These are phyloP conservation scores for Dryas octopetala DNA, from an alignment of 306 rosid species.

Conservation along the genomic window DNA sequence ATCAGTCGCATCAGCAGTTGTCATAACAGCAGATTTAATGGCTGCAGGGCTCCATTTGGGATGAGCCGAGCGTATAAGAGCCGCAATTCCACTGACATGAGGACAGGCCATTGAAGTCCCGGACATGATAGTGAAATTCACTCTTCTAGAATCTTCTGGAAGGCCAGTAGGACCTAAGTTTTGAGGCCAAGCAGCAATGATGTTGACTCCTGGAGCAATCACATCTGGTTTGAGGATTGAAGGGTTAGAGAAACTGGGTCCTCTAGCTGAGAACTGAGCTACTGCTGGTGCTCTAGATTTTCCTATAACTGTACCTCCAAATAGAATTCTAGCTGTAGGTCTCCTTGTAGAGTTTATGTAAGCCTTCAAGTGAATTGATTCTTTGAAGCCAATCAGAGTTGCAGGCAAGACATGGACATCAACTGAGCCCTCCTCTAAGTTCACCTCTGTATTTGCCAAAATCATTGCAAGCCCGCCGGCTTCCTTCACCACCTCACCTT, in stretches of 20 bases:
- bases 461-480: constrained; percentile 93
- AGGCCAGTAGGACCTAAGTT: constrained; percentile 84
- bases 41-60: constrained; percentile 84
- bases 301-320: constrained; percentile 76
- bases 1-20: constrained; percentile 65
- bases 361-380: constrained; percentile 56
- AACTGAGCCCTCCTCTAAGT: constrained; percentile 81
- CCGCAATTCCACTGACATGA: constrained; percentile 85
- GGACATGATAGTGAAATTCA: constrained; percentile 83
- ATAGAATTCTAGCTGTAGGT: constrained; percentile 63
- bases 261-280: constrained; percentile 84
- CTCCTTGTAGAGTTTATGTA: constrained; percentile 64
- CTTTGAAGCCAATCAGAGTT: constrained; percentile 78
- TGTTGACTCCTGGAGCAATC: constrained; percentile 94
- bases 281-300: constrained; percentile 74
- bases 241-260: constrained; percentile 82
- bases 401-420: constrained; percentile 96
- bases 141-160: constrained; percentile 78
- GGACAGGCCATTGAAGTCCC: constrained; percentile 98
- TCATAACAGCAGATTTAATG: constrained; percentile 78
- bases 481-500: constrained; percentile 84
- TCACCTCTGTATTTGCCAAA: constrained; percentile 70
- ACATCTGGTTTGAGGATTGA: constrained; percentile 92
- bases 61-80: constrained; percentile 71
- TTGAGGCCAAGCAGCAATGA: constrained; percentile 99